Evolutionary conservation across 169 alveolate genomes (phyloP).

Genomic region (Plasmodium fragile): DNA sequence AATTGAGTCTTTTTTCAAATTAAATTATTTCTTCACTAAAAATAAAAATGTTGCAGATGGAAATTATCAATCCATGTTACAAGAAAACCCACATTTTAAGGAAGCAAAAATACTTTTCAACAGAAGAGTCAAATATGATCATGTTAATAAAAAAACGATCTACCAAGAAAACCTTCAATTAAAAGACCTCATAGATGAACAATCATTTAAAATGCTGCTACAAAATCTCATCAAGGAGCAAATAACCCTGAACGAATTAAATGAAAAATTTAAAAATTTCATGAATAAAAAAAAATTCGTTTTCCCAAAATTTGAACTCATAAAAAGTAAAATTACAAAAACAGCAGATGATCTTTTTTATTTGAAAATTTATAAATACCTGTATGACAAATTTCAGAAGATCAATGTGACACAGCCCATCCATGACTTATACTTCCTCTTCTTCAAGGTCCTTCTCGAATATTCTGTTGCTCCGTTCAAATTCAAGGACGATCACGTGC

Average conservation of each 20-base stretch:
- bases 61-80: neutral
- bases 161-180: neutral
- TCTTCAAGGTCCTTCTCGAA: constrained; percentile 1
- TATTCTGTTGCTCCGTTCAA: neutral
- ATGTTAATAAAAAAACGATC: neutral
- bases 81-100: neutral
- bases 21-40: neutral
- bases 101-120: neutral
- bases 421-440: constrained; percentile 1
- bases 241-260: neutral
- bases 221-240: constrained; percentile 7
- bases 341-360: neutral
- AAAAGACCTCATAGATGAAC: constrained; percentile 21
- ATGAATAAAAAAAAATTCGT: neutral
- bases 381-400: constrained; percentile 14
- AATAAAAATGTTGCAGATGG: constrained; percentile 13
- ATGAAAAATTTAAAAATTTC: neutral
- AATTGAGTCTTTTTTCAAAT: constrained; percentile 31
- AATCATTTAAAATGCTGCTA: neutral
- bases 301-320: constrained; percentile 3
- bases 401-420: constrained; percentile 21
- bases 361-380: constrained; percentile 6
- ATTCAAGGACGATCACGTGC: neutral
- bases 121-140: constrained; percentile 27
- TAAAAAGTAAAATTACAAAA: neutral